Evolutionary conservation across 441 rosid genomes (phyloP).

Genomic region (Syzygium syzygioides): DNA sequence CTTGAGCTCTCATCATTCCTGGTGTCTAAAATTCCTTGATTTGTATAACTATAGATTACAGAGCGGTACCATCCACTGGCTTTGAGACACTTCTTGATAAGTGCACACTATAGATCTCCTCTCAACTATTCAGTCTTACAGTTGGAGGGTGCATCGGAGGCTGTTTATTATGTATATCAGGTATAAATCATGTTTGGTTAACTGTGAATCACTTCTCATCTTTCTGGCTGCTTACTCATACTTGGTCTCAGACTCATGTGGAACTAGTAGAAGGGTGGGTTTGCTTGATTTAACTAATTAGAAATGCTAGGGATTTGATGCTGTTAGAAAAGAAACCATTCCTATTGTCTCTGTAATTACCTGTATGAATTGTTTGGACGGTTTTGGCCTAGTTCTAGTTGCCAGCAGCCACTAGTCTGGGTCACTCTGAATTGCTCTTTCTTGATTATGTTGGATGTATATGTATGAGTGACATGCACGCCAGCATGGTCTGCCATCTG

Average conservation of each 20-base stretch:
- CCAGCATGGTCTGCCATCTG: neutral
- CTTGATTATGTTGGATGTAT: neutral
- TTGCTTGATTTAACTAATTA: neutral
- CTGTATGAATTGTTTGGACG: neutral
- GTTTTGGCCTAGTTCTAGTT: neutral
- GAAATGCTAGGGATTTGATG: neutral
- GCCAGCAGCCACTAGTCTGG: neutral
- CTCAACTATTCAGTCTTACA: constrained; percentile 58
- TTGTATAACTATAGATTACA: constrained; percentile 42
- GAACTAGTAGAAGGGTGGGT: neutral
- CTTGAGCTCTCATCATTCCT: neutral
- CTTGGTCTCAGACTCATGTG: neutral
- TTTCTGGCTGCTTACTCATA: neutral
- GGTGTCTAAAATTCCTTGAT: neutral
- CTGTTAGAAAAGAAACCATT: neutral
- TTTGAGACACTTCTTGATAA: constrained; percentile 74
- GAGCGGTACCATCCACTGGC: constrained; percentile 76
- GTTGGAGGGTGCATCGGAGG: constrained; percentile 72
- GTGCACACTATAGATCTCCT: constrained; percentile 86
- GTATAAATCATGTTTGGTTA: constrained; percentile 20
- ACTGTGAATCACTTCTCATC: neutral
- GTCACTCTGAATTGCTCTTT: neutral
- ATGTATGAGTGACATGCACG: neutral
- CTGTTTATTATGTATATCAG: constrained; percentile 76
- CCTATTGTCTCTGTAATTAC: neutral